Base-by-base conservation (phyloP, 208 protist genomes). In the Crithidia expoeki region DNA sequence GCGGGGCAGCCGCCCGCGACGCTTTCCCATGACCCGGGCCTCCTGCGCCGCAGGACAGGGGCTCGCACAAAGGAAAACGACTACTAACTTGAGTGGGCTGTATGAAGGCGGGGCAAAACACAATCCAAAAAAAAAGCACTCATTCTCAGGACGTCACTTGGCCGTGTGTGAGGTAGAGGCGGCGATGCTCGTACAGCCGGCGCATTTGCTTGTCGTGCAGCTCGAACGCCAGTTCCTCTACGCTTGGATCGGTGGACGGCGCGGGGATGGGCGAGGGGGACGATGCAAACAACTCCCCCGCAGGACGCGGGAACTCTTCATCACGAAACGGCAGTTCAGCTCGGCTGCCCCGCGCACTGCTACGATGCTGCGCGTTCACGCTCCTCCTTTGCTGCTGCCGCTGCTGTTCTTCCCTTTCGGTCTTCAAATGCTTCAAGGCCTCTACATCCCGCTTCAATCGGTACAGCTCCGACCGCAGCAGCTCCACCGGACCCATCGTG, bases 121-220 rank as follows among this genome's bases (percentile, higher is more conserved):
- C n/a, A n/a, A n/a, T n/a, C n/a, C n/a, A n/a, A n/a, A n/a, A n/a
- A n/a, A 64, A 56, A 33, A 19, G n/a, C 10, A 27, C 23, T 21
- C 10, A 32, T 11, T 25, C 7, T 36, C 25, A 50, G 56, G 65
- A 70, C 12, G n/a, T 33, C 17, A 16, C 23, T 4, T 27, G 46
- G 2, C 47, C 36, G 47, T 32, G 42, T 1, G 56, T 46, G 14
- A 69, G 55, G 62, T 60, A 66, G 34, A 67, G 25, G 38, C 52
- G 51, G 0, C 73, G 64, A 40, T 78, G 64, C 12, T 68, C 40
- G 44, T 64, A 67, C 33, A 71, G 60, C 0, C 47, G 57, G 59
- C 40, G 65, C 73, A 72, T 67, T 27, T 73, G 73, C 51, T 36
- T 61, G 40, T 63, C 51, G 25, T 68, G 73, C 52, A 78, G 65